Percentiles rank a stretch among this genome's conserved stretches.
phyloP scores from a whole-genome alignment of 441 rosid species.

The Flueggea neowawraea region DNA sequence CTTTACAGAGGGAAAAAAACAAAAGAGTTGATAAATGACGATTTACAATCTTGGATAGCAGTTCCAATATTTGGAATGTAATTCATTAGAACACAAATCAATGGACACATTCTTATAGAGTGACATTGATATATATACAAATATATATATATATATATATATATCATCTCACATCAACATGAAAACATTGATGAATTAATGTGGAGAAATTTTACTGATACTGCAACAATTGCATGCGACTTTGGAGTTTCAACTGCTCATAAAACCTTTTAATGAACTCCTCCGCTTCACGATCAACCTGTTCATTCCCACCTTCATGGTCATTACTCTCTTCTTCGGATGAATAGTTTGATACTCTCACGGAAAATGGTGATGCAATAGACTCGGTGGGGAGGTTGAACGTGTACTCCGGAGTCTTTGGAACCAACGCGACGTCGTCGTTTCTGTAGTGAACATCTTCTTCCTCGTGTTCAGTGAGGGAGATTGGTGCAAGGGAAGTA shows the following conservation, averaged over 20 bases:
- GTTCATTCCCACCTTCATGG: conserved; percentile 9
- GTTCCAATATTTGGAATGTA: background rate
- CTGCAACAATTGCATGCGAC: conserved; percentile 44
- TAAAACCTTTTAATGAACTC: conserved; percentile 54
- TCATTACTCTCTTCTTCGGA: conserved; percentile 33
- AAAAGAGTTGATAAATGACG: background rate
- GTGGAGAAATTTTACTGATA: conserved; percentile 16
- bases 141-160: no score
- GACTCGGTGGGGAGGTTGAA: conserved; percentile 19
- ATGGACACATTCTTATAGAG: no score
- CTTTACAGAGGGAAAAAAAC: background rate
- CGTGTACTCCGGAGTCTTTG: conserved; percentile 44
- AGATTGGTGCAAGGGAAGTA: conserved; percentile 53
- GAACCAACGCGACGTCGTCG: conserved; percentile 21
- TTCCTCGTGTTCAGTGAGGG: conserved; percentile 29
- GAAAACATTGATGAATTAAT: background rate
- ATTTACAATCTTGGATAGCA: background rate
- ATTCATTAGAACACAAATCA: no score
- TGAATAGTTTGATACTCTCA: conserved; percentile 42
- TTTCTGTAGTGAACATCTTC: background rate
- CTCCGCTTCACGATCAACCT: conserved; percentile 38
- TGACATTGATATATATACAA: no score
- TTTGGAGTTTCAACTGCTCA: conserved; percentile 47
- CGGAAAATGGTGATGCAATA: conserved; percentile 30
- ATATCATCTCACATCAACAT: background rate